phyloP scores from a whole-genome alignment of 176 grass and related monocot genomes.

The Bothriochloa decipiens region DNA sequence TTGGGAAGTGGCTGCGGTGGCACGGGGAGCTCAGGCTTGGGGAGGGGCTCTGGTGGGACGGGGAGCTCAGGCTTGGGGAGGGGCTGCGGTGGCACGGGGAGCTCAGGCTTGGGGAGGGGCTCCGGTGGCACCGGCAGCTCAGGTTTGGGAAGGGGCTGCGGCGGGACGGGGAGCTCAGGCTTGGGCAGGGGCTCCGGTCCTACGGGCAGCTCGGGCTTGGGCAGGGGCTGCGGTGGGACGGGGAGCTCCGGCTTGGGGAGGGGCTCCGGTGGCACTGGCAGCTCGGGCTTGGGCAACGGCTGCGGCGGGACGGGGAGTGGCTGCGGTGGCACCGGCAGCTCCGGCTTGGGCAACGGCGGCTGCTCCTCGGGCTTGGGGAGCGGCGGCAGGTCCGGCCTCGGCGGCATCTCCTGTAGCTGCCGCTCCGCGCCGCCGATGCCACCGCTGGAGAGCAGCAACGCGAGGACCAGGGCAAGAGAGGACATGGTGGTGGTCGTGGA shows the following conservation, averaged over 20 bases:
- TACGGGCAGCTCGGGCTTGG: background rate
- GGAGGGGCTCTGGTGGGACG: background rate
- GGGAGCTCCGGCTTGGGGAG: background rate
- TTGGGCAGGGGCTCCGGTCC: background rate
- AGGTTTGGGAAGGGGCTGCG: background rate
- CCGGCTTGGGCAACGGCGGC: slow-evolving; percentile 13
- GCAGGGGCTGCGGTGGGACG: background rate
- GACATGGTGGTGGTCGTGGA: slow-evolving; percentile 1
- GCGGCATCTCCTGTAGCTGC: slow-evolving; percentile 25
- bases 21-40: background rate
- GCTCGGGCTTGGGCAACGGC: background rate
- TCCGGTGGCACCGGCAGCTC: background rate
- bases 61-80: background rate
- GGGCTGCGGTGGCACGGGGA: background rate
- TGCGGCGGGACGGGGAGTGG: background rate
- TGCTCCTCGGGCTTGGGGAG: background rate
- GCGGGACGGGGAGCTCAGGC: background rate
- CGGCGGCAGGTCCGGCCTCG: background rate
- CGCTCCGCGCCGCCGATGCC: slow-evolving; percentile 17
- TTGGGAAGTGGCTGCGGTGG: background rate
- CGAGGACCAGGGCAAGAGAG: background rate
- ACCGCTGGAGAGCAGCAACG: slow-evolving; percentile 29
- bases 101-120: background rate
- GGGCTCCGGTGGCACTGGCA: background rate
- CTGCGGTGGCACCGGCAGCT: background rate